These are phyloP conservation scores for Boletus pseudopeckii DNA, from an alignment of 768 basidiomycete genomes.

Conservation along the genomic window DNA sequence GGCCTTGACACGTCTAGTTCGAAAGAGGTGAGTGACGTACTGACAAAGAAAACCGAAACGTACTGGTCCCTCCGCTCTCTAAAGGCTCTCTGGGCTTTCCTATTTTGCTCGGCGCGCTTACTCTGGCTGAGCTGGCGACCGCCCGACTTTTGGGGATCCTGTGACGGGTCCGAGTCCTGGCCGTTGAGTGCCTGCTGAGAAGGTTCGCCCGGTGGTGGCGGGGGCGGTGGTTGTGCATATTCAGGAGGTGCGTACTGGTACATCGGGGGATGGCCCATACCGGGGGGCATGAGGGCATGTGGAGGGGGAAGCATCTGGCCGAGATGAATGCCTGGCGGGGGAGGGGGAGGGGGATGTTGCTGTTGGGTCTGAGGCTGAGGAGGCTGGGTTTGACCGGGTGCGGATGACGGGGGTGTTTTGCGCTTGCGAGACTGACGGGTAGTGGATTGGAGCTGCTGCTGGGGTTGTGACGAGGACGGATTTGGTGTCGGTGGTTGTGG, in stretches of 20 bases:
- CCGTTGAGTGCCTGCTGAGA: conserved; percentile 30
- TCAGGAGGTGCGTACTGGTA: conserved; percentile 37
- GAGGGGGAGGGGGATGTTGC: conserved; percentile 32
- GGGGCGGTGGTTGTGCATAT: conserved; percentile 28
- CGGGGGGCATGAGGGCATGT: conserved; percentile 47
- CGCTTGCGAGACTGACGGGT: conserved; percentile 52
- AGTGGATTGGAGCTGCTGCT: neutral
- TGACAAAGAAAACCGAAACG: conserved; percentile 24
- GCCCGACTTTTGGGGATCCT: conserved; percentile 16
- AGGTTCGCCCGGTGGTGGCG: conserved; percentile 20
- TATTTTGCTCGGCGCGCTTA: conserved; percentile 91
- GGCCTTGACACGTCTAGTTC: conserved; percentile 74
- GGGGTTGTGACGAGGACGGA: conserved; percentile 16
- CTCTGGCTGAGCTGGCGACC: conserved; percentile 68
- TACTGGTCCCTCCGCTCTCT: conserved; percentile 87
- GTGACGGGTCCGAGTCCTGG: conserved; percentile 2
- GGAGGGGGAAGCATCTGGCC: conserved; percentile 56
- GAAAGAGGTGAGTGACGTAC: conserved; percentile 14
- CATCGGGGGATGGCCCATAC: conserved; percentile 29
- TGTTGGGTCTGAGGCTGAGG: conserved; percentile 26
- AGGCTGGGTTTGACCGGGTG: conserved; percentile 11
- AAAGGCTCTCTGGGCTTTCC: conserved; percentile 91
- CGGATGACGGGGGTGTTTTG: conserved; percentile 55
- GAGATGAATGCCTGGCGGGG: conserved; percentile 37
- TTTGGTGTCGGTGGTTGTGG: conserved; percentile 22